Conservation (phyloP, 2,329 filamentous ascomycete species). For the Tolypocladium endophyticum region DNA sequence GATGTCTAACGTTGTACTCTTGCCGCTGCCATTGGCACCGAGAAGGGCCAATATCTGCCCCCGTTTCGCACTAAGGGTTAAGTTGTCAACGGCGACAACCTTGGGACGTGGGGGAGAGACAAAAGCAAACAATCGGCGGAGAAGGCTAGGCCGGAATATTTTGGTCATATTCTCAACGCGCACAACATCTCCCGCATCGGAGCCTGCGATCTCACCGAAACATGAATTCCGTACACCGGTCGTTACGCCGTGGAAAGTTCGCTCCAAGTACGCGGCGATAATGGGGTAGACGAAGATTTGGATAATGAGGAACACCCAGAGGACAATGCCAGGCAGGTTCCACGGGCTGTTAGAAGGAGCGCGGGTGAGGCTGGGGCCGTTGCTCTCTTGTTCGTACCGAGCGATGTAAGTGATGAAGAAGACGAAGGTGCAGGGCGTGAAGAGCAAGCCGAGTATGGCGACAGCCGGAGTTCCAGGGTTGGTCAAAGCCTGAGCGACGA, state of each 20-base stretch:
- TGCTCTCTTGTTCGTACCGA: constrained; percentile 57
- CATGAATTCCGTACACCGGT: constrained; percentile 10
- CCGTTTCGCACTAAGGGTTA: constrained; percentile 61
- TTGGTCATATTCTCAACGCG: constrained; percentile 67
- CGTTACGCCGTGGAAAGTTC: constrained; percentile 63
- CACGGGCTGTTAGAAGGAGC: constrained; percentile 56
- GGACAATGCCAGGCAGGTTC: constrained; percentile 58
- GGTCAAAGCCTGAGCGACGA: constrained; percentile 68
- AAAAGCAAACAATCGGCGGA: constrained; percentile 42
- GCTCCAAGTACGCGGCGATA: constrained; percentile 64
- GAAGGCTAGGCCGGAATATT: constrained; percentile 57
- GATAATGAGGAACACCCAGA: constrained; percentile 68
- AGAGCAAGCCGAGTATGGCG: constrained; percentile 61
- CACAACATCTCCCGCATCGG: constrained; percentile 43
- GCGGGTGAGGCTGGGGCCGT: constrained; percentile 49
- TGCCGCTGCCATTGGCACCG: constrained; percentile 83
- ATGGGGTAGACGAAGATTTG: constrained; percentile 73
- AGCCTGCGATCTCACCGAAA: neutral
- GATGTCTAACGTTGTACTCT: constrained; percentile 79
- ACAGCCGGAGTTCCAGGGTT: constrained; percentile 54
- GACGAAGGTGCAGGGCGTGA: constrained; percentile 80
- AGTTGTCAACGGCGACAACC: constrained; percentile 65
- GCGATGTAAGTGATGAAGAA: constrained; percentile 72
- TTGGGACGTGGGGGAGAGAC: constrained; percentile 28
- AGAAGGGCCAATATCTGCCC: constrained; percentile 81